Percentiles rank a stretch among this genome's conserved stretches.
Conservation (phyloP, 306 rosid genomes). For the Chamaecrista fasciculata region DNA sequence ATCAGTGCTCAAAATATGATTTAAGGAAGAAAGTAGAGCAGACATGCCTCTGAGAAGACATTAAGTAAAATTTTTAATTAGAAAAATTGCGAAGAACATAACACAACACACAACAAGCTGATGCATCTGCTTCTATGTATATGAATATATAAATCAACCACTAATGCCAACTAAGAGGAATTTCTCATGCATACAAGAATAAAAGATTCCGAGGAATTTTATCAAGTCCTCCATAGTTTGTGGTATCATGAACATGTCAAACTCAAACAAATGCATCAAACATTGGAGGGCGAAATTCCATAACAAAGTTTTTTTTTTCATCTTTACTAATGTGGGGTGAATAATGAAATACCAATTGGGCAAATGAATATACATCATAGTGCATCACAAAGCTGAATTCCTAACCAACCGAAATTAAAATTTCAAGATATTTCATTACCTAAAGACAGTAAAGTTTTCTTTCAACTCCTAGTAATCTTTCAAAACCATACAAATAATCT, state of each 20-base stretch:
- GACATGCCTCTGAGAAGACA: slow-evolving; percentile 47
- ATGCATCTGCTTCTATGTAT: neutral
- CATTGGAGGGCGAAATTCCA: no score
- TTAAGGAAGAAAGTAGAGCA: slow-evolving; percentile 32
- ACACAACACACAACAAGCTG: neutral
- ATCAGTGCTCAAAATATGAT: slow-evolving; percentile 31
- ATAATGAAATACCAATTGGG: neutral
- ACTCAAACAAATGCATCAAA: neutral
- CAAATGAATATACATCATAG: neutral
- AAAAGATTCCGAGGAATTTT: neutral
- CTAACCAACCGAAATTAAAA: neutral
- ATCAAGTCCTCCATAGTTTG: neutral
- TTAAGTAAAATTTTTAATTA: slow-evolving; percentile 21
- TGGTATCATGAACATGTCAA: neutral
- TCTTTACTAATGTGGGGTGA: no score
- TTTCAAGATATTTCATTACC: neutral
- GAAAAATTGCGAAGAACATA: neutral
- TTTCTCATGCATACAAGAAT: neutral
- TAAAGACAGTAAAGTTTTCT: neutral
- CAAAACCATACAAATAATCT: neutral
- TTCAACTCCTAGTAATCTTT: neutral
- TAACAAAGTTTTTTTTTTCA: neutral
- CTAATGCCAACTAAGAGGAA: neutral
- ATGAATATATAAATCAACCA: neutral
- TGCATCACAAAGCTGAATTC: neutral